Conservation (phyloP, 2,329 filamentous ascomycete genomes). For the Ceratocystis destructans region DNA sequence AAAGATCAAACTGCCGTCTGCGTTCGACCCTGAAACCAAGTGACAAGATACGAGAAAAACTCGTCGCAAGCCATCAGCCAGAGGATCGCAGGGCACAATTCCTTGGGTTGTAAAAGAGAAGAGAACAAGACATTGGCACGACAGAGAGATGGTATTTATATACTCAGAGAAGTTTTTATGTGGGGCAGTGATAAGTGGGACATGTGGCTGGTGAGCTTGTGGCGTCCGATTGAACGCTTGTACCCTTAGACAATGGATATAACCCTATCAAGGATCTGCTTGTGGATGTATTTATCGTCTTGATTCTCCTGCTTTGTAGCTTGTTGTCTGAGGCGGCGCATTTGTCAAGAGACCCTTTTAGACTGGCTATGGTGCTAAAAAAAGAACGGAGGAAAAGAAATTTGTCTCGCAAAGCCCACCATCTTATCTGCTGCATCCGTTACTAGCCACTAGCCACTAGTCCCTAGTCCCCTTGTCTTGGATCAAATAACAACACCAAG, state of each 20-base stretch:
- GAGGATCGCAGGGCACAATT: slow-evolving; percentile 79
- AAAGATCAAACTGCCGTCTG: slow-evolving; percentile 68
- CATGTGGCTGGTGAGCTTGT: too few species aligned
- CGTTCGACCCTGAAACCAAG: slow-evolving; percentile 44
- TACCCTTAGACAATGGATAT: too few species aligned
- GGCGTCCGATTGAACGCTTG: too few species aligned
- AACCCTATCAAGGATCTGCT: too few species aligned
- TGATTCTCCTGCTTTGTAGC: too few species aligned
- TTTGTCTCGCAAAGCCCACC: background rate
- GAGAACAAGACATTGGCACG: slow-evolving; percentile 22
- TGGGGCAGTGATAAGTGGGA: too few species aligned
- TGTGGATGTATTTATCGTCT: background rate
- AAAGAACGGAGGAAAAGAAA: background rate
- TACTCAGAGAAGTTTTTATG: too few species aligned
- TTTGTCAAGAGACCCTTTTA: background rate
- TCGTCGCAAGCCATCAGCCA: slow-evolving; percentile 30
- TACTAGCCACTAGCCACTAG: background rate
- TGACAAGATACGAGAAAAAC: too few species aligned
- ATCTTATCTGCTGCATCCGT: background rate
- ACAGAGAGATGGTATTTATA: too few species aligned
- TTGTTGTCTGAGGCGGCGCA: background rate
- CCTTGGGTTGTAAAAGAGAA: slow-evolving; percentile 40
- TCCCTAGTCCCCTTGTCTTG: background rate
- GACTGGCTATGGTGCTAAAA: background rate
- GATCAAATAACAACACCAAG: background rate